Conservation (phyloP, 108 stramenopile genomes). For the Nitzschia sp. region DNA sequence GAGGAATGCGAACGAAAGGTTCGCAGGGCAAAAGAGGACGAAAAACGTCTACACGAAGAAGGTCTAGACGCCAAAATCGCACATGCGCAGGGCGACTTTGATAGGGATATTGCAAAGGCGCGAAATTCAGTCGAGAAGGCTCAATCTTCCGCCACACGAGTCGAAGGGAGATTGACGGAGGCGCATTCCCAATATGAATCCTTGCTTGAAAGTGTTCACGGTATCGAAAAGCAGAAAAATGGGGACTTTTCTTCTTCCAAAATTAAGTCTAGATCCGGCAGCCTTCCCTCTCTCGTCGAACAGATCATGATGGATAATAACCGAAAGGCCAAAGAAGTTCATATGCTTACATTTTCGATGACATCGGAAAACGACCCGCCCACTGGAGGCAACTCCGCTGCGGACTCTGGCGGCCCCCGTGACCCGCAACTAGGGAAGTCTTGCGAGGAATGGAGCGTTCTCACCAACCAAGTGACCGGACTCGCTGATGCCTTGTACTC, state of each 20-base stretch:
- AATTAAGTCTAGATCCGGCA: background rate
- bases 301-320: slow-evolving; percentile 59
- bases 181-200: slow-evolving; percentile 35
- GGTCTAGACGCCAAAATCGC: slow-evolving; percentile 21
- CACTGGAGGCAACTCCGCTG: background rate
- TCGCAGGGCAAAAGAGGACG: slow-evolving; percentile 33
- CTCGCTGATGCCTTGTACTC: slow-evolving; percentile 68
- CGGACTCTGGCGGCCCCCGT: background rate
- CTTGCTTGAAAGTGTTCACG: slow-evolving; percentile 26
- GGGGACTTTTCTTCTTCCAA: slow-evolving; percentile 19
- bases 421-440: slow-evolving; percentile 46
- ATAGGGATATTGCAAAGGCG: slow-evolving; percentile 38
- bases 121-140: slow-evolving; percentile 33
- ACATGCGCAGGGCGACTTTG: slow-evolving; percentile 23
- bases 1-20: slow-evolving; percentile 13
- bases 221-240: slow-evolving; percentile 1
- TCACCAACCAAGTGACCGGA: slow-evolving; percentile 69
- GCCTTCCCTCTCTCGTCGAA: slow-evolving; percentile 29
- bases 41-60: slow-evolving; percentile 11
- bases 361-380: slow-evolving; percentile 15
- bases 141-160: slow-evolving; percentile 7
- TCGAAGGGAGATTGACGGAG: slow-evolving; percentile 30
- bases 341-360: slow-evolving; percentile 48
- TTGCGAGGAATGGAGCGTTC: slow-evolving; percentile 61
- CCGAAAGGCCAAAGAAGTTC: slow-evolving; percentile 57